phyloP scores from a whole-genome alignment of 148 eudicot species.

The Silene conica region DNA sequence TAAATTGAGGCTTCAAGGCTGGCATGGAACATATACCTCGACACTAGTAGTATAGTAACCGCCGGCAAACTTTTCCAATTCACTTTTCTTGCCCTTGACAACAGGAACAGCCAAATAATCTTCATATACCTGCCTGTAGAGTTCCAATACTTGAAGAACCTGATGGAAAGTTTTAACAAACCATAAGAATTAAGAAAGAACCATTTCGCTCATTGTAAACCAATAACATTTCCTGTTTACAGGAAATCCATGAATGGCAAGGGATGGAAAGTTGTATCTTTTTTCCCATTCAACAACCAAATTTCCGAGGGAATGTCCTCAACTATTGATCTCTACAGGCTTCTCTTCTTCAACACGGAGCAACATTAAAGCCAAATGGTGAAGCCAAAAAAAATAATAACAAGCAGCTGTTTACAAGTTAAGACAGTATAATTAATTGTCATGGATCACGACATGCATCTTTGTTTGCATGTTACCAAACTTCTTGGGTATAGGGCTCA shows the following conservation, averaged over 20 bases:
- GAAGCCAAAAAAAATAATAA: neutral
- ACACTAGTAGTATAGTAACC: conserved; percentile 95
- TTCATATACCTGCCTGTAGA: conserved; percentile 83
- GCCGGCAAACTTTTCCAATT: conserved; percentile 95
- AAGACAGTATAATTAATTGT: neutral
- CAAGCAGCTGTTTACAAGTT: neutral
- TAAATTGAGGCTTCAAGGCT: neutral
- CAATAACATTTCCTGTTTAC: neutral
- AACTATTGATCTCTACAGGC: too few species aligned
- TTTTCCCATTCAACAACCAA: too few species aligned
- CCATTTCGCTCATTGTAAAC: neutral
- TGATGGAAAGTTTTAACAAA: conserved; percentile 20
- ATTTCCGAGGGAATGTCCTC: too few species aligned
- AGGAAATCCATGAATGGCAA: neutral
- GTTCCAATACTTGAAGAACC: conserved; percentile 71
- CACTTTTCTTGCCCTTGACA: conserved; percentile 87
- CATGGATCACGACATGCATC: neutral
- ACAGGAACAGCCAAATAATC: conserved; percentile 95
- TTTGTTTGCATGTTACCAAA: neutral
- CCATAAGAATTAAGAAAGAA: neutral
- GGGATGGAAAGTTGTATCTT: too few species aligned
- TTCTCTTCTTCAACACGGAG: too few species aligned
- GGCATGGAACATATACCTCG: conserved; percentile 40
- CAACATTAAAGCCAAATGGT: neutral
- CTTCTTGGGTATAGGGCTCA: neutral